These are phyloP conservation scores for Leccinellum rugosiceps DNA, from an alignment of 768 basidiomycete species.

Conservation along the genomic window DNA sequence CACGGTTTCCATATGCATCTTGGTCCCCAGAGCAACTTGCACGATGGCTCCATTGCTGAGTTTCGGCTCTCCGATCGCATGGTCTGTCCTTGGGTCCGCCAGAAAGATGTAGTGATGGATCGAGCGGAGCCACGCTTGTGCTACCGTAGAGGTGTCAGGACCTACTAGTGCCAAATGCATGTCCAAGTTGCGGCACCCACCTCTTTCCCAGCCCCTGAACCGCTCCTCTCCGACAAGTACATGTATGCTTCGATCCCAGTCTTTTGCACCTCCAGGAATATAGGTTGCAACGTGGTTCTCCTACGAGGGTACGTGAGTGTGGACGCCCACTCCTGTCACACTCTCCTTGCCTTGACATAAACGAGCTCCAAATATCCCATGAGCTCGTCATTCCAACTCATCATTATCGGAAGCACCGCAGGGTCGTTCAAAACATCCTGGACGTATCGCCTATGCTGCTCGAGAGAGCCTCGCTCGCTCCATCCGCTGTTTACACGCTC, in stretches of 20 bases:
- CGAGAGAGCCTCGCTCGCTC: constrained; percentile 44
- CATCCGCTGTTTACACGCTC: constrained; percentile 45
- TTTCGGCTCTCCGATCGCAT: constrained; percentile 43
- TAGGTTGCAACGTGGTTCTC: constrained; percentile 24
- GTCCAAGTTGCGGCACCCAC: constrained; percentile 28
- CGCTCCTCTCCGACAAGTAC: constrained; percentile 46
- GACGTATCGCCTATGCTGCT: constrained; percentile 43
- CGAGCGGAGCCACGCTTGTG: constrained; percentile 22
- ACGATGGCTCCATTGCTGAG: constrained; percentile 29
- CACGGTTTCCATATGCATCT: constrained; percentile 24
- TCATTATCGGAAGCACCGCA: constrained; percentile 38
- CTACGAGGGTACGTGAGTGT: constrained; percentile 1
- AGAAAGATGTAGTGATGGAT: constrained; percentile 44
- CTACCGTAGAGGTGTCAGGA: constrained; percentile 5
- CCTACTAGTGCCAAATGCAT: neutral
- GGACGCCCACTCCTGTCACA: neutral
- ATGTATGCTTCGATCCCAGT: constrained; percentile 39
- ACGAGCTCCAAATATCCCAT: constrained; percentile 46
- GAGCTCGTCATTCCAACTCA: constrained; percentile 44
- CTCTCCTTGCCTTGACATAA: constrained; percentile 40
- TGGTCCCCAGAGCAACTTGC: constrained; percentile 19
- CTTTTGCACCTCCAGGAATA: constrained; percentile 26
- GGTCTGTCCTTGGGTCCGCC: constrained; percentile 39
- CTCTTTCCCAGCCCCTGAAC: constrained; percentile 41
- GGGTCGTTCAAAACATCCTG: constrained; percentile 35